phyloP scores from a whole-genome alignment of 192 early-diverging fungal species.

The Diversispora epigaea region DNA sequence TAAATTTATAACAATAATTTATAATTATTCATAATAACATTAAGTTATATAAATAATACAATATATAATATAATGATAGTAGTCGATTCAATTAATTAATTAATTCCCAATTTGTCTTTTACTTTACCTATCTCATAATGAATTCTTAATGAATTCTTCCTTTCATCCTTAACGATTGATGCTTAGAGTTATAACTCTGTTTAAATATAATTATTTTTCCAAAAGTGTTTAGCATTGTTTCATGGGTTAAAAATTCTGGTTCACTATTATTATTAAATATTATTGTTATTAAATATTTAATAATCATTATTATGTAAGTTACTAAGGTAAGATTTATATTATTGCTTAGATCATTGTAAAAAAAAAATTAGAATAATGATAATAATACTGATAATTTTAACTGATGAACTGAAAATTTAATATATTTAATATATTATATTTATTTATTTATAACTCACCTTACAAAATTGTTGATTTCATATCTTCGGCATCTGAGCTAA shows the following conservation, averaged over 20 bases:
- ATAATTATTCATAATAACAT: too few species aligned
- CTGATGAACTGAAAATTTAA: too few species aligned
- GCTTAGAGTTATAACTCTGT: conserved; percentile 36
- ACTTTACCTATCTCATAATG: conserved; percentile 46
- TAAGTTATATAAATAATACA: too few species aligned
- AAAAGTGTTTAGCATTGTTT: conserved; percentile 35
- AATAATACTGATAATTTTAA: background rate
- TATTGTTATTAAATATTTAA: too few species aligned
- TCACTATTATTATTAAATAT: conserved; percentile 21
- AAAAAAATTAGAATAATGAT: background rate
- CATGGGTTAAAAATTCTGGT: conserved; percentile 35
- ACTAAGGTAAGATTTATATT: too few species aligned
- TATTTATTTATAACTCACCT: conserved; percentile 26
- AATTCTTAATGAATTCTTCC: conserved; percentile 42
- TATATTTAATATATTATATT: too few species aligned
- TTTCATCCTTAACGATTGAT: conserved; percentile 29
- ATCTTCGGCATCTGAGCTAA: conserved; percentile 56
- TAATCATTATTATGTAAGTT: too few species aligned
- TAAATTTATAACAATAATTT: too few species aligned
- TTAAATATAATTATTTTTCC: conserved; percentile 44
- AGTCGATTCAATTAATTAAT: too few species aligned
- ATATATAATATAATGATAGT: too few species aligned
- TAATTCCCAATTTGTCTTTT: conserved; percentile 44
- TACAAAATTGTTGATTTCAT: conserved; percentile 73
- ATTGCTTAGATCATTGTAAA: background rate